Percentiles rank a stretch among this genome's conserved stretches.
Conservation (phyloP, 2,329 filamentous ascomycete species). For the Alternaria sp. region DNA sequence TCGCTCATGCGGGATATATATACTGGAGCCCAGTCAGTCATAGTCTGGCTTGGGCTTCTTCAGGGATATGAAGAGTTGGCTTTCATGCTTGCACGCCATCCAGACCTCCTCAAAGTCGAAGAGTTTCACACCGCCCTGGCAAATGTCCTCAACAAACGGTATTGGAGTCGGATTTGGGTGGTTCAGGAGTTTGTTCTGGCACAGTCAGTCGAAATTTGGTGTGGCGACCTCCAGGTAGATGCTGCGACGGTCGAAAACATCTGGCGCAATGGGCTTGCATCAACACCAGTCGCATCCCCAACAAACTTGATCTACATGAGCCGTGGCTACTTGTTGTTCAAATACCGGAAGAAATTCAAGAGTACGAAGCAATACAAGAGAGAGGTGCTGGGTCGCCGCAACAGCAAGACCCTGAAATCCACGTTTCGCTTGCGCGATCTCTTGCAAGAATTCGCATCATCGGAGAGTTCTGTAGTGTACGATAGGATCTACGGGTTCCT, state of each 20-base stretch:
- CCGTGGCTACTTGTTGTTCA: constrained; percentile 21
- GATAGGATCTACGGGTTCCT: constrained; percentile 28
- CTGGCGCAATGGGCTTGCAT: constrained; percentile 15
- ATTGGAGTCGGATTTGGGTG: constrained; percentile 26
- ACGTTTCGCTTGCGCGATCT: constrained; percentile 27
- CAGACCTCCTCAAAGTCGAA: constrained; percentile 14
- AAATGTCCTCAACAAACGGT: constrained; percentile 19
- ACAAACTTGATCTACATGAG: constrained; percentile 10
- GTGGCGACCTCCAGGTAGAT: constrained; percentile 18
- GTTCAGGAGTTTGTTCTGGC: constrained; percentile 28
- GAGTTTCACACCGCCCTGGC: constrained; percentile 17
- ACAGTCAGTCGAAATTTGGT: constrained; percentile 24
- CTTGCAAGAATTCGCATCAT: constrained; percentile 20
- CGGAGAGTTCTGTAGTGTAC: constrained; percentile 21
- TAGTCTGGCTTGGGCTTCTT: constrained; percentile 24
- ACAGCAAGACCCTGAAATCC: constrained; percentile 13
- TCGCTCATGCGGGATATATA: constrained; percentile 26
- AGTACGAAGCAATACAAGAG: constrained; percentile 18
- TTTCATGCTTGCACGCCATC: constrained; percentile 20
- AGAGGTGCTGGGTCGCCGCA: constrained; percentile 19
- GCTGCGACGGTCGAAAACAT: constrained; percentile 19
- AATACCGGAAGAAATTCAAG: constrained; percentile 24
- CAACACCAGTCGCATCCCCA: constrained; percentile 6
- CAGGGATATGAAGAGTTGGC: constrained; percentile 19
- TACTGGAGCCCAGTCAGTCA: constrained; percentile 21